Conservation (phyloP, 192 early-diverging fungal genomes). For the Coemansia sp. region DNA sequence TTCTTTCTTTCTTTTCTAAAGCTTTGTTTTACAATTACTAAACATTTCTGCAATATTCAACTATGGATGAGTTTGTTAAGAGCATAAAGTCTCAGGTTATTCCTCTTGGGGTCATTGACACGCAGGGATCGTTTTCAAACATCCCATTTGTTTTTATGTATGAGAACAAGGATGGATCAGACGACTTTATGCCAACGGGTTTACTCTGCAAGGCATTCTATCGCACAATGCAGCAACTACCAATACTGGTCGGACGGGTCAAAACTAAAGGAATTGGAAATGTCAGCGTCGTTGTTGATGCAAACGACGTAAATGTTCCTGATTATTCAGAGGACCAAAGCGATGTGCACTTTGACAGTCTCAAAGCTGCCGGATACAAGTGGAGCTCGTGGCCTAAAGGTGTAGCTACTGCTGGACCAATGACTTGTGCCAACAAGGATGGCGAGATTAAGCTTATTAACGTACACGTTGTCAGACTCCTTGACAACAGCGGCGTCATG, state of each 20-base stretch:
- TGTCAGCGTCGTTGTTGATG: conserved; percentile 36
- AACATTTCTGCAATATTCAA: too few relatives aligned
- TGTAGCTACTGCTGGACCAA: conserved; percentile 39
- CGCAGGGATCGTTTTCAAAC: conserved; percentile 47
- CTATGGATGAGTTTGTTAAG: conserved; percentile 13
- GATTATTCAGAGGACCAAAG: conserved; percentile 34
- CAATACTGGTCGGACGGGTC: conserved; percentile 33
- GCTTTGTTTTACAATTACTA: too few relatives aligned
- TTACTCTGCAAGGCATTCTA: conserved; percentile 32
- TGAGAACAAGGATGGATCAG: conserved; percentile 17
- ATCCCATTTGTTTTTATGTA: conserved; percentile 53
- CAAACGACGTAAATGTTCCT: conserved; percentile 31
- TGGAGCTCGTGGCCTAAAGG: conserved; percentile 46
- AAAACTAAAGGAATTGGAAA: conserved; percentile 20
- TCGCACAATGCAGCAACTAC: conserved; percentile 24
- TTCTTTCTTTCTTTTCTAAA: too few relatives aligned
- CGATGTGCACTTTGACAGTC: conserved; percentile 23
- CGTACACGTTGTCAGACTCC: conserved; percentile 39
- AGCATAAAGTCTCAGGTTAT: conserved; percentile 37
- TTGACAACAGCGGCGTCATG: conserved; percentile 39
- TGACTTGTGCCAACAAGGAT: conserved; percentile 15
- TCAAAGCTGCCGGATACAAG: conserved; percentile 24
- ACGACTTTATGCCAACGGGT: conserved; percentile 32
- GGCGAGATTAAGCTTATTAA: conserved; percentile 48
- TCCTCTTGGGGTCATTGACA: conserved; percentile 33